phyloP scores from a whole-genome alignment of 306 rosid genomes.

The Rosa multiflora region DNA sequence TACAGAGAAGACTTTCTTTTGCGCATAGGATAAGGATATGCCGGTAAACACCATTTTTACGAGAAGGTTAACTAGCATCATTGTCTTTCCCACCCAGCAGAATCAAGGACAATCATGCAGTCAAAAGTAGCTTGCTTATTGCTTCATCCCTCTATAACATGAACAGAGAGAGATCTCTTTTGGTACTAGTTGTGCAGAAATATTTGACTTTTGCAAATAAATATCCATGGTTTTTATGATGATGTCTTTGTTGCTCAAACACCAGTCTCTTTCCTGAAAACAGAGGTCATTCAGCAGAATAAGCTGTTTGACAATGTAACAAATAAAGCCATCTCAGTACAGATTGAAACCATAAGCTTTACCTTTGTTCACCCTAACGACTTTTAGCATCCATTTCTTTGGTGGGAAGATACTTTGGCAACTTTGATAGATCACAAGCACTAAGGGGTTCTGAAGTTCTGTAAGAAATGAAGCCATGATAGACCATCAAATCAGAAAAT shows the following conservation, averaged over 20 bases:
- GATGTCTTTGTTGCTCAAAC: not conserved
- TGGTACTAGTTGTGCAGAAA: no score
- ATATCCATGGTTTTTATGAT: no score
- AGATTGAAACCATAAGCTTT: not conserved
- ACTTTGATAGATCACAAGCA: conserved; percentile 71
- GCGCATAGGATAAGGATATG: no score
- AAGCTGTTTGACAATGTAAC: not conserved
- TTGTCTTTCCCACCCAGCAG: no score
- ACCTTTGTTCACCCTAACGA: conserved; percentile 65
- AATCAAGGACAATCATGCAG: no score
- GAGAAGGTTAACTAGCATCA: no score
- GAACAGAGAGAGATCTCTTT: no score
- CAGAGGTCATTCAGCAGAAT: not conserved
- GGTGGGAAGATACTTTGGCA: conserved; percentile 81
- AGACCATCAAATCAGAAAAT: conserved; percentile 23
- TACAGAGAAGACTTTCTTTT: no score
- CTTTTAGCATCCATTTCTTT: conserved; percentile 86
- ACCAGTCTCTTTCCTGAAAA: not conserved
- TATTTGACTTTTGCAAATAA: no score
- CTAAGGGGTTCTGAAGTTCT: conserved; percentile 80
- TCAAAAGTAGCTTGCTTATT: no score
- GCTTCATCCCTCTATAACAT: no score
- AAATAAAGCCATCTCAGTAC: not conserved
- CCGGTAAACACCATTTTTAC: no score
- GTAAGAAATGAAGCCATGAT: not conserved